Conservation (phyloP, 139 green algal species). For the Dunaliella sp. region DNA sequence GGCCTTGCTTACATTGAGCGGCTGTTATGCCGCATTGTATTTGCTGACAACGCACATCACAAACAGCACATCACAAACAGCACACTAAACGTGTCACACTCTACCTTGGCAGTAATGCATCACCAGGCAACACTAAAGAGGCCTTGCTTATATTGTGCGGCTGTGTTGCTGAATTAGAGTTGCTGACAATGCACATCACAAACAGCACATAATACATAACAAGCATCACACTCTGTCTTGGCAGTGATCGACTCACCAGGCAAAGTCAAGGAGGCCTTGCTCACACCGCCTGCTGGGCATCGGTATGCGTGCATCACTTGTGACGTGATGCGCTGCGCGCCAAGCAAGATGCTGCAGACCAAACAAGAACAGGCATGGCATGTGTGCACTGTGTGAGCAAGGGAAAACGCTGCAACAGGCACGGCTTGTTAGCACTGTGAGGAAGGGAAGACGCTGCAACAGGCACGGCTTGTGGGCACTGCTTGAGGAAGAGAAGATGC, state of each 20-base stretch:
- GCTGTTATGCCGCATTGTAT: no score
- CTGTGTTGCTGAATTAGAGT: no score
- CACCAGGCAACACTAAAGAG: background rate
- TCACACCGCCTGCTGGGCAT: background rate
- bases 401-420: background rate
- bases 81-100: no score
- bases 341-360: background rate
- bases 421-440: background rate
- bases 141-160: no score
- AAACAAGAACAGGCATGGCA: background rate
- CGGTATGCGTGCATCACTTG: background rate
- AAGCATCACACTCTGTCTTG: no score
- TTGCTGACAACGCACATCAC: no score
- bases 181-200: no score
- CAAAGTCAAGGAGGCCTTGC: background rate
- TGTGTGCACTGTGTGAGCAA: background rate
- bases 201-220: no score
- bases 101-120: no score
- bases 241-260: background rate
- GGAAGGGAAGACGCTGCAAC: background rate
- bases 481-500: background rate
- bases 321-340: background rate
- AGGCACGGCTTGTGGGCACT: background rate
- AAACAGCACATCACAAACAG: no score
- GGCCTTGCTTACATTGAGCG: background rate